Percentiles rank a stretch among this genome's conserved stretches.
Evolutionary conservation across 495 filamentous ascomycete genomes (phyloP).

Genomic region (Staphylotrichum longicolle): DNA sequence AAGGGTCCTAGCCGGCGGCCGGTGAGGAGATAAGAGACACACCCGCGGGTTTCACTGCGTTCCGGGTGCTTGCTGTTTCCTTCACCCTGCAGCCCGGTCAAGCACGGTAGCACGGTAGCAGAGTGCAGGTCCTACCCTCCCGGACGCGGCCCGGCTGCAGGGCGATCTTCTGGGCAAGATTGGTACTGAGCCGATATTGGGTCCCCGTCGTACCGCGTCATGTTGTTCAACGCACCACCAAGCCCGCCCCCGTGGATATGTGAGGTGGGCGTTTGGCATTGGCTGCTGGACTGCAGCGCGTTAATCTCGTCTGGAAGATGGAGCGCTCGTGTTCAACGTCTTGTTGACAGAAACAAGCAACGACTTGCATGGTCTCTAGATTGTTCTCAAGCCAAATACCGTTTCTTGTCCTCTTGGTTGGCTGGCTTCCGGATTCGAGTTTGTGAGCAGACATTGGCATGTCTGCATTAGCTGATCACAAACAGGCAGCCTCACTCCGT

Average conservation of each 20-base stretch:
- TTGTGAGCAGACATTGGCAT: too few relatives aligned
- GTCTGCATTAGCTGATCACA: neutral
- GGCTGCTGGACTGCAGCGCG: too few relatives aligned
- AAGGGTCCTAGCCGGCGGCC: neutral
- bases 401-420: too few relatives aligned
- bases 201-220: constrained; percentile 2
- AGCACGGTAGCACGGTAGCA: constrained; percentile 1
- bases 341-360: too few relatives aligned
- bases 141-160: constrained; percentile 11
- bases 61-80: constrained; percentile 8
- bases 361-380: too few relatives aligned
- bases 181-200: constrained; percentile 4
- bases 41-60: constrained; percentile 9
- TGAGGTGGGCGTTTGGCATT: too few relatives aligned
- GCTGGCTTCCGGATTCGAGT: too few relatives aligned
- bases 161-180: constrained; percentile 11
- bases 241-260: too few relatives aligned
- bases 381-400: too few relatives aligned
- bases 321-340: too few relatives aligned
- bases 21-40: constrained; percentile 9
- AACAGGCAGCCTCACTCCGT: neutral
- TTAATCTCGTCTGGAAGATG: too few relatives aligned
- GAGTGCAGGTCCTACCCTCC: constrained; percentile 1
- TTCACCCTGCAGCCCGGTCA: constrained; percentile 1
- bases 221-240: constrained; percentile 3